Evolutionary conservation across 2,329 filamentous ascomycete genomes (phyloP).

Genomic region (Cryphonectria carpinicola): DNA sequence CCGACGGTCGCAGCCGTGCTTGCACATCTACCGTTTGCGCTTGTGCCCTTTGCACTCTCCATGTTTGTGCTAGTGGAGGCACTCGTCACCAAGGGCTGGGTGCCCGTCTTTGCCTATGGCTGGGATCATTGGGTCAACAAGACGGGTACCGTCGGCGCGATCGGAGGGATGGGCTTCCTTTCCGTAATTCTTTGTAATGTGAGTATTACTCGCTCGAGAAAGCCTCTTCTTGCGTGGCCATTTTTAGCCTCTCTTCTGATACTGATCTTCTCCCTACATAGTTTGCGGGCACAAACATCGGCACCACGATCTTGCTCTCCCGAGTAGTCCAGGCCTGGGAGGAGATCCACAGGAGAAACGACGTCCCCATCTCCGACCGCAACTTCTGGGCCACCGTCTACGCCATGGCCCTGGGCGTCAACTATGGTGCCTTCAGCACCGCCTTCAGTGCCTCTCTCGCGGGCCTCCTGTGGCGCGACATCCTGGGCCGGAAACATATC

Average conservation of each 20-base stretch:
- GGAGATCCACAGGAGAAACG: slow-evolving; percentile 55
- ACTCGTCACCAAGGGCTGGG: slow-evolving; percentile 75
- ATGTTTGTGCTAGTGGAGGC: slow-evolving; percentile 79
- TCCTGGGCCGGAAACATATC: slow-evolving; percentile 70
- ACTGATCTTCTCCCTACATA: slow-evolving; percentile 39
- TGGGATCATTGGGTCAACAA: slow-evolving; percentile 75
- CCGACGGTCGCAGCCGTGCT: slow-evolving; percentile 70
- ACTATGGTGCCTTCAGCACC: slow-evolving; percentile 74
- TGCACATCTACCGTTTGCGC: slow-evolving; percentile 66
- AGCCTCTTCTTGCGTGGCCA: not conserved
- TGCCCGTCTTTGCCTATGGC: slow-evolving; percentile 71
- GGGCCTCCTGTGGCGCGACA: slow-evolving; percentile 74
- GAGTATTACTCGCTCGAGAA: slow-evolving; percentile 40
- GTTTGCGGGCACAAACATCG: slow-evolving; percentile 79
- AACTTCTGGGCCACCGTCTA: slow-evolving; percentile 72
- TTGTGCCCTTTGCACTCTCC: slow-evolving; percentile 72
- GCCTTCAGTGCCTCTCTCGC: slow-evolving; percentile 74
- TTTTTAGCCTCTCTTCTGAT: slow-evolving; percentile 16
- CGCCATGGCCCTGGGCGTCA: slow-evolving; percentile 72
- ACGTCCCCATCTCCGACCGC: slow-evolving; percentile 59
- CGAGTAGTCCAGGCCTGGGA: slow-evolving; percentile 73
- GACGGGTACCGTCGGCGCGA: slow-evolving; percentile 69
- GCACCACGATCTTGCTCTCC: slow-evolving; percentile 73
- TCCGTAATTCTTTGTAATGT: slow-evolving; percentile 75
- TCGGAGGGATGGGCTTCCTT: slow-evolving; percentile 75